phyloP scores from a whole-genome alignment of 2,329 filamentous ascomycete species.

The Dryadomyces sulphureus region DNA sequence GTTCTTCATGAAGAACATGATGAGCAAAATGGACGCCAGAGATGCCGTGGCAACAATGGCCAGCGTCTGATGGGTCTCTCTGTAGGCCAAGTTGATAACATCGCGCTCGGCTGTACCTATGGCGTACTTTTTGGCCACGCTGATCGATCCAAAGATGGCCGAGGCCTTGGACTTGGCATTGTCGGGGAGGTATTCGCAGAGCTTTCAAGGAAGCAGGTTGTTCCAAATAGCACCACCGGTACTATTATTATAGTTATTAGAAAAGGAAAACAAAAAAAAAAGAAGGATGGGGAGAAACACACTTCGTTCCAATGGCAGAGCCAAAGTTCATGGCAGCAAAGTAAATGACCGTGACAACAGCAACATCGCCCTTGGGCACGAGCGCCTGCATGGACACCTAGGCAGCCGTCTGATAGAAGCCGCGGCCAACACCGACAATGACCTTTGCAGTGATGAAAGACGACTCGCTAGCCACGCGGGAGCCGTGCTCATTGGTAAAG shows the following conservation, averaged over 20 bases:
- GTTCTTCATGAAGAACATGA: constrained; percentile 6
- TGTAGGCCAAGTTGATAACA: constrained; percentile 28
- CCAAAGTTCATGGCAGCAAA: constrained; percentile 47
- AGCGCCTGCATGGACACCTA: constrained; percentile 28
- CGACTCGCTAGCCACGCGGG: constrained; percentile 24
- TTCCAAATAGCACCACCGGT: constrained; percentile 49
- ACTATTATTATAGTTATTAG: constrained; percentile 14
- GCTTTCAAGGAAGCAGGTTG: constrained; percentile 30
- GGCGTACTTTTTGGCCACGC: constrained; percentile 21
- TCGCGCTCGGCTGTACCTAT: constrained; percentile 25
- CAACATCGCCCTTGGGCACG: constrained; percentile 35
- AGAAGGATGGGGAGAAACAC: constrained; percentile 22
- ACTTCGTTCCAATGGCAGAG: constrained; percentile 34
- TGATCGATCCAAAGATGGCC: constrained; percentile 7
- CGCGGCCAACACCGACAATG: constrained; percentile 46
- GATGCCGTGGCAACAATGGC: constrained; percentile 3
- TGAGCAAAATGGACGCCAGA: constrained; percentile 2
- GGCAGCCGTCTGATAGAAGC: constrained; percentile 39
- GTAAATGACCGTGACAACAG: constrained; percentile 47
- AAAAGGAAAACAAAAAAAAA: constrained; percentile 12
- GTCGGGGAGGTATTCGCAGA: constrained; percentile 9
- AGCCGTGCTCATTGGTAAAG: constrained; percentile 42
- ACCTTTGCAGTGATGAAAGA: constrained; percentile 48
- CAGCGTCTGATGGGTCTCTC: constrained; percentile 30
- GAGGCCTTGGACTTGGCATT: constrained; percentile 20